Evolutionary conservation across 2,329 filamentous ascomycete species (phyloP).

Genomic region (Scytalidium sp.): DNA sequence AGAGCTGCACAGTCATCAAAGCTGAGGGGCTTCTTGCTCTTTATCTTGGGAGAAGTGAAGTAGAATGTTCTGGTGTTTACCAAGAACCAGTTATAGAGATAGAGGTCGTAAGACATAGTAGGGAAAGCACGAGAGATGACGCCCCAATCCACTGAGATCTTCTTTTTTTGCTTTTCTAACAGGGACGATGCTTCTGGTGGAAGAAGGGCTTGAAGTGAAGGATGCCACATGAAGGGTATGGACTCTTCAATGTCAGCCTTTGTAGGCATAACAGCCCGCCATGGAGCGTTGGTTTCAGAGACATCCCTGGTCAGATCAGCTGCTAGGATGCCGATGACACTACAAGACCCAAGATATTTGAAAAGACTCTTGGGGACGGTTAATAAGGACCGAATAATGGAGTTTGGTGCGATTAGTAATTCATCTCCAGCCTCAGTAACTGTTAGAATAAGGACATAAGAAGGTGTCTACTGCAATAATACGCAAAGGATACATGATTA

Average conservation of each 20-base stretch:
- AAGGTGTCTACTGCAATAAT: conserved; percentile 6
- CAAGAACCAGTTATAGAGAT: conserved; percentile 54
- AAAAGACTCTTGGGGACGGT: conserved; percentile 53
- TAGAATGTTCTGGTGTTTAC: conserved; percentile 64
- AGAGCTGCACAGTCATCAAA: conserved; percentile 62
- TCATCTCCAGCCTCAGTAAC: conserved; percentile 50
- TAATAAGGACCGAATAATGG: conserved; percentile 62
- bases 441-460: not conserved
- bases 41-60: conserved; percentile 31
- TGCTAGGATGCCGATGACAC: conserved; percentile 72
- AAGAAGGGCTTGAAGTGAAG: conserved; percentile 39
- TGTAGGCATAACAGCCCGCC: conserved; percentile 67
- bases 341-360: conserved; percentile 50
- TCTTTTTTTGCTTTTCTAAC: conserved; percentile 51
- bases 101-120: conserved; percentile 34
- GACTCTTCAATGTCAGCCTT: conserved; percentile 54
- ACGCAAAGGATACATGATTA: conserved; percentile 2
- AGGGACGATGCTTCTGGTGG: conserved; percentile 41
- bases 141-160: conserved; percentile 48
- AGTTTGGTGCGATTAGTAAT: conserved; percentile 63
- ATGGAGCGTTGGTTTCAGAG: conserved; percentile 46
- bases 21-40: conserved; percentile 20
- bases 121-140: conserved; percentile 40
- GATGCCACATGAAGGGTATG: conserved; percentile 55
- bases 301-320: conserved; percentile 58